phyloP scores from a whole-genome alignment of 306 rosid genomes.

The Glycine latifolia region DNA sequence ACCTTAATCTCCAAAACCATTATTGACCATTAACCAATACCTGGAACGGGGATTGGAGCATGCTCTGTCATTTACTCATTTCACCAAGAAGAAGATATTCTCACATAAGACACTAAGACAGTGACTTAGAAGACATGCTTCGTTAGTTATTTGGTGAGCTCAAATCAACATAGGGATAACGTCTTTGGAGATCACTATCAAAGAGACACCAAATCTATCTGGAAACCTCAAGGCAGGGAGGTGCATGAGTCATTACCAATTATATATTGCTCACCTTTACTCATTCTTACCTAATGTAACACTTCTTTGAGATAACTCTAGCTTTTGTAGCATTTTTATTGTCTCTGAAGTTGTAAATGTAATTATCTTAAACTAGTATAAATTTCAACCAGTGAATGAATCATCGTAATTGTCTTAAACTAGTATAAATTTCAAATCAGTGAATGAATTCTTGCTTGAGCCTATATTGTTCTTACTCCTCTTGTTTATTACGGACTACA shows the following conservation, averaged over 20 bases:
- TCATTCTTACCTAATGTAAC: background rate
- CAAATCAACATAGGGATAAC: background rate
- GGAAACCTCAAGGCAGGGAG: background rate
- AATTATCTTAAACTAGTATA: background rate
- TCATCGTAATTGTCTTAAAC: no score
- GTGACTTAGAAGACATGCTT: background rate
- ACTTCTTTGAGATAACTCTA: background rate
- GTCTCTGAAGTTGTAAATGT: background rate
- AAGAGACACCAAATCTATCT: background rate
- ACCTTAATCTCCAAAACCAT: conserved; percentile 2
- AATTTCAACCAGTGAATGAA: background rate
- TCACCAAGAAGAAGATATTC: background rate
- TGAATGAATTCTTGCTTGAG: background rate
- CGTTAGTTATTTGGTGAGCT: background rate
- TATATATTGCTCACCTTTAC: background rate
- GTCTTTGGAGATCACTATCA: background rate
- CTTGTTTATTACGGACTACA: background rate
- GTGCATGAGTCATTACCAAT: background rate
- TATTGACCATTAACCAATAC: no score
- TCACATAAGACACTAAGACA: background rate
- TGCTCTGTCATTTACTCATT: background rate
- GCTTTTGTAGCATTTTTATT: background rate
- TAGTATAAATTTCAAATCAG: no score
- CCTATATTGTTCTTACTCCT: background rate
- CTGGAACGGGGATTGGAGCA: background rate